Conservation (phyloP, 768 basidiomycete species). For the Tricholoma flavovirens region DNA sequence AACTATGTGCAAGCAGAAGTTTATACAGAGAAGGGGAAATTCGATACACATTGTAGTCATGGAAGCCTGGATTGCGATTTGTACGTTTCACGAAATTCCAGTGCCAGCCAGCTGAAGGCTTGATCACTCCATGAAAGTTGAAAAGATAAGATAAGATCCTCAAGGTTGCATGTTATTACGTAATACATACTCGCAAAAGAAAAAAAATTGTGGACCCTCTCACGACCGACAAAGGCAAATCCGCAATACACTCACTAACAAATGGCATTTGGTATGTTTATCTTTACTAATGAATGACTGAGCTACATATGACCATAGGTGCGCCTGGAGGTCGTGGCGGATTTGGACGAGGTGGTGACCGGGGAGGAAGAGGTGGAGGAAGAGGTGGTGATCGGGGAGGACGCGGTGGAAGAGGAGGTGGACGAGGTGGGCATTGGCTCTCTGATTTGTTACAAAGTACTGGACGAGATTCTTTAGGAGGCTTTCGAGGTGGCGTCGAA, state of each 20-base stretch:
- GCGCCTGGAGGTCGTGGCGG: conserved; percentile 75
- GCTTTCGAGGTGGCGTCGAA: conserved; percentile 30
- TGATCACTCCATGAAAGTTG: no score
- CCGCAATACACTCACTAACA: conserved; percentile 8
- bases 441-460: neutral
- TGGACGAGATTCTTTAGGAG: conserved; percentile 17
- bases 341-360: conserved; percentile 41
- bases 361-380: conserved; percentile 35
- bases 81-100: no score
- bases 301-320: conserved; percentile 21
- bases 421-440: conserved; percentile 22
- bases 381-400: conserved; percentile 34
- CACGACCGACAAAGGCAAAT: conserved; percentile 6
- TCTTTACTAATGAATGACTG: neutral
- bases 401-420: conserved; percentile 33
- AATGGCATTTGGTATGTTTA: conserved; percentile 22
- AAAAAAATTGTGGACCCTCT: conserved; percentile 16
- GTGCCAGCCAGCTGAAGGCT: no score
- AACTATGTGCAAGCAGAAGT: neutral
- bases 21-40: neutral
- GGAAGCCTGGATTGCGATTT: neutral
- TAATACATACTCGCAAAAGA: conserved; percentile 9
- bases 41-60: neutral
- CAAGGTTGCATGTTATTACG: neutral
- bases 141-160: conserved; percentile 11